These are phyloP conservation scores for Spinacia oleracea DNA, from an alignment of 179 eudicot genomes.

Conservation along the genomic window DNA sequence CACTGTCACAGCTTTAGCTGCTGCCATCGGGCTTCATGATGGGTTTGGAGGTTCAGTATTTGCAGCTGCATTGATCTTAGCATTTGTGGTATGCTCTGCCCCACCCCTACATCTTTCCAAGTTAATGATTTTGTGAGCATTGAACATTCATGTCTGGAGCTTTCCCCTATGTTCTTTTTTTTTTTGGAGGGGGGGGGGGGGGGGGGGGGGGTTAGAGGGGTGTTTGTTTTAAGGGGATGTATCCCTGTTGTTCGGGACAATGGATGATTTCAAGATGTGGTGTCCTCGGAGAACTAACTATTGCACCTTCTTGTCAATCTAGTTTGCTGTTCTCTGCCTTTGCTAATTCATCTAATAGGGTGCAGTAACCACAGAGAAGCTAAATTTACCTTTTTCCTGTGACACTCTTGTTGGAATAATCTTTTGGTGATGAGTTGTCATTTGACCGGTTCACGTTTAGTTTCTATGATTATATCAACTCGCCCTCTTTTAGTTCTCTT, in stretches of 20 bases:
- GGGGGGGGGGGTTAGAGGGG: background rate
- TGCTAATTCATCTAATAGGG: background rate
- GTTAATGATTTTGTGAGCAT: background rate
- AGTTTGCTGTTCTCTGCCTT: background rate
- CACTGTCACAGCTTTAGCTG: conserved; percentile 88
- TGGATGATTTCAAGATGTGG: background rate
- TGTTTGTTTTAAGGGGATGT: background rate
- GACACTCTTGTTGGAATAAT: background rate
- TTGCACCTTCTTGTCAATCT: background rate
- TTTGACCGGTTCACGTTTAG: background rate
- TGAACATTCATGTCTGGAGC: background rate
- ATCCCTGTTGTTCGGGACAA: background rate
- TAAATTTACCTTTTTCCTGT: background rate
- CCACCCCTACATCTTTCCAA: conserved; percentile 4
- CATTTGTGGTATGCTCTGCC: conserved; percentile 73
- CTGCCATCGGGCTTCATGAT: conserved; percentile 71
- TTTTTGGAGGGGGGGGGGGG: background rate
- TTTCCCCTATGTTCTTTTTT: background rate
- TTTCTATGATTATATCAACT: background rate
- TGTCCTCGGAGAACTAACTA: background rate
- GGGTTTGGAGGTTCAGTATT: conserved; percentile 76
- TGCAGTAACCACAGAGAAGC: background rate
- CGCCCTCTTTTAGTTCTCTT: background rate
- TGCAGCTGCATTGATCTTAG: conserved; percentile 70
- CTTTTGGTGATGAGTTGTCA: background rate